A percentile compares a stretch with the other conserved stretches of the same genome.
Evolutionary conservation across 2,329 filamentous ascomycete genomes (phyloP).

Genomic region (Raffaelea ambrosiae): DNA sequence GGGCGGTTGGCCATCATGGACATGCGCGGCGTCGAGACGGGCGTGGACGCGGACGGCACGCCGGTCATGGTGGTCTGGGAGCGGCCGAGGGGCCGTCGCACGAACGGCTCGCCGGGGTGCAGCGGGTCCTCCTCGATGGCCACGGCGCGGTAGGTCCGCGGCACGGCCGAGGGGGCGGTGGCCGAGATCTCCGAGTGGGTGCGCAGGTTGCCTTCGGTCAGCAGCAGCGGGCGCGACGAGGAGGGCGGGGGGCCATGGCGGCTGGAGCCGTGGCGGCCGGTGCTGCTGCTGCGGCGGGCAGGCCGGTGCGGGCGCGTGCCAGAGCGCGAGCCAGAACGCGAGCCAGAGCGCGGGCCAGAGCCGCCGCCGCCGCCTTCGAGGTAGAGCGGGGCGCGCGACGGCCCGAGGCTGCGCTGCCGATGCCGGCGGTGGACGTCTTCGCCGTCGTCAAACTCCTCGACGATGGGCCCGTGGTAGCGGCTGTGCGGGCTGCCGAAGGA

Average conservation of each 20-base stretch:
- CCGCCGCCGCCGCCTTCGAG: slow-evolving; percentile 21
- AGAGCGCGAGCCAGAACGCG: too few species aligned
- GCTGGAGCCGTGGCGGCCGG: slow-evolving; percentile 5
- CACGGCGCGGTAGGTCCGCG: slow-evolving; percentile 27
- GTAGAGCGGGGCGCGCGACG: slow-evolving; percentile 11
- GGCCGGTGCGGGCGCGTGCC: slow-evolving; percentile 31
- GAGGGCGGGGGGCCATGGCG: too few species aligned
- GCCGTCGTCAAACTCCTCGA: slow-evolving; percentile 18
- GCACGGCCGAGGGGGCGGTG: slow-evolving; percentile 33
- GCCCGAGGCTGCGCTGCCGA: slow-evolving; percentile 5
- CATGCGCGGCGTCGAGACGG: slow-evolving; percentile 16
- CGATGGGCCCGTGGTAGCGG: slow-evolving; percentile 16
- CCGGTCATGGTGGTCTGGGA: background rate
- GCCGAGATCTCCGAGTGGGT: slow-evolving; percentile 44
- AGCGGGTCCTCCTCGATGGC: slow-evolving; percentile 28
- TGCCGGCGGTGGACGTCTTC: slow-evolving; percentile 11
- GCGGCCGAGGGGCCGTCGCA: background rate
- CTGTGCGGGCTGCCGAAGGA: slow-evolving; percentile 4
- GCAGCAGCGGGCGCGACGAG: slow-evolving; percentile 30
- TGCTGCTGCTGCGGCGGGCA: slow-evolving; percentile 26
- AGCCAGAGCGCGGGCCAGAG: too few species aligned
- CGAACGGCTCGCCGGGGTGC: too few species aligned
- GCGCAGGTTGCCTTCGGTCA: slow-evolving; percentile 46
- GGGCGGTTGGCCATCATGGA: slow-evolving; percentile 26
- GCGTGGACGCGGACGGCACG: background rate